Evolutionary conservation across 208 protist species (phyloP).

Genomic region (Leishmania braziliensis): DNA sequence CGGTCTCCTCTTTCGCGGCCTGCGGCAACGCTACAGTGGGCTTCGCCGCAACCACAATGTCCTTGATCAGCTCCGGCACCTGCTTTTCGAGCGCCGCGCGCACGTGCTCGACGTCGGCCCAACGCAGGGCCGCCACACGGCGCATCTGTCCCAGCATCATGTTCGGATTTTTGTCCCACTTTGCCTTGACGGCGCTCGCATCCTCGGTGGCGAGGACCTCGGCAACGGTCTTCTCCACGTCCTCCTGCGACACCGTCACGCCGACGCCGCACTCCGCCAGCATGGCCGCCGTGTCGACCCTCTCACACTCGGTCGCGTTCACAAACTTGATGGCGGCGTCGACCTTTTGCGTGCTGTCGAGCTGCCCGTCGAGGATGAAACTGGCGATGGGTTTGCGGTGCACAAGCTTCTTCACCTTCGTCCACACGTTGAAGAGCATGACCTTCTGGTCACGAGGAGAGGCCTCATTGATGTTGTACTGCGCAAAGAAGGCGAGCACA

Average conservation of each 20-base stretch:
- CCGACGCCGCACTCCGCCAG: slow-evolving; percentile 82
- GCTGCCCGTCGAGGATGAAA: slow-evolving; percentile 60
- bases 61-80: slow-evolving; percentile 67
- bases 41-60: slow-evolving; percentile 40
- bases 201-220: slow-evolving; percentile 62
- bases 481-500: slow-evolving; percentile 76
- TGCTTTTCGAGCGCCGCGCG: slow-evolving; percentile 61
- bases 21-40: too few species aligned
- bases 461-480: slow-evolving; percentile 41
- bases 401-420: slow-evolving; percentile 74
- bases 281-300: slow-evolving; percentile 50
- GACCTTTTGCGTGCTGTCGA: slow-evolving; percentile 84
- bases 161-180: slow-evolving; percentile 85
- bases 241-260: slow-evolving; percentile 54
- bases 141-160: slow-evolving; percentile 87
- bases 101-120: slow-evolving; percentile 73
- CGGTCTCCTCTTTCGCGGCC: slow-evolving; percentile 1
- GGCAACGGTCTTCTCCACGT: slow-evolving; percentile 51
- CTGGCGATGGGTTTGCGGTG: slow-evolving; percentile 75
- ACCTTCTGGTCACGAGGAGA: slow-evolving; percentile 84
- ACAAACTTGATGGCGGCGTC: slow-evolving; percentile 84
- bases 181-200: slow-evolving; percentile 48
- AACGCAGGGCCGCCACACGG: slow-evolving; percentile 65
- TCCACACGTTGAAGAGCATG: slow-evolving; percentile 87
- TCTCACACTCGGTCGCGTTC: slow-evolving; percentile 45